Base-by-base conservation (phyloP, 192 early-diverging fungal species). In the Coemansia sp. region DNA sequence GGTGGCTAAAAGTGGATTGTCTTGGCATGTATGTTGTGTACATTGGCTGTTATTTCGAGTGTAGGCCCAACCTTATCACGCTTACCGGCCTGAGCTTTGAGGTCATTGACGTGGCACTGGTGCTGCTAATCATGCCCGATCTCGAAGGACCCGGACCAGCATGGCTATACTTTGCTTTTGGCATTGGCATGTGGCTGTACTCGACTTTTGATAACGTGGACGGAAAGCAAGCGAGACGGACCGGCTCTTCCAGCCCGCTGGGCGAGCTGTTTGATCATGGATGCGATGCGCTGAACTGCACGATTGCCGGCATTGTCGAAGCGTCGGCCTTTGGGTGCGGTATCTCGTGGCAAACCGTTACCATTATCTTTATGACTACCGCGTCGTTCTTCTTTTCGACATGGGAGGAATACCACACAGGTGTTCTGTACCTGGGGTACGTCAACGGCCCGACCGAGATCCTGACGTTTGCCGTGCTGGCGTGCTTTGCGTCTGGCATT, bases 161-260 rank as follows among this genome's bases (percentile, higher is more conserved):
- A 47, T 93, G 90, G 91, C 60, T 93, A n/a, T 82, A 77, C 57
- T 86, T 82, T 65, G 91, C 88, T 71, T 91, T 88, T 79, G 85
- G 89, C 2, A 79, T 87, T 27, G 89, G 91, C 48, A 75, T 93
- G 65, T 93, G 92, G 92, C 76, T 93, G 53, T 93, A 93, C 66
- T 92, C 90, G 60, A 93, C 92, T 54, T 92, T 93, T 83, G 92
- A 93, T 66, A 93, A 93, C 57, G 90, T 93, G 12, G 92, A 93
- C 67, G 92, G 92, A 41, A 88, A 87, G 68, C 92, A 93, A 77
- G 92, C 92, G 24, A 82, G 92, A 56, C 80, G 92, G 32, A 93
- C 92, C 17, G 88, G 88, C 59, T 85, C 82, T 17, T 87, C 85
- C 5, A 91, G 87, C 9, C 91, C 91, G 10, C 85, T 94, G 10